Evolutionary conservation across 202 grass and related monocot species (phyloP).

Genomic region (Tripidium arundinaceum): DNA sequence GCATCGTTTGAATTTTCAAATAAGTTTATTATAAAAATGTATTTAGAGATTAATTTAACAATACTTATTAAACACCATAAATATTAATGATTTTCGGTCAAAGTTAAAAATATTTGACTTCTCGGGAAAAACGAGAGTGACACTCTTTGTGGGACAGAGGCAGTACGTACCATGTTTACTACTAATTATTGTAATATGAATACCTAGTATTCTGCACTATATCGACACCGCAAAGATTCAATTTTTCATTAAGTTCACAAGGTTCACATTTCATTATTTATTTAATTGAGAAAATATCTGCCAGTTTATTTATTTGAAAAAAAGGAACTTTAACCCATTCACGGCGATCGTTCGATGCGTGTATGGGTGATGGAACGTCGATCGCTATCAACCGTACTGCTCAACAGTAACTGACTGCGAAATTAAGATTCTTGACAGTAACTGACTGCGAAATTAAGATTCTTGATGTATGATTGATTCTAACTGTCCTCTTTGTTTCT

Average conservation of each 20-base stretch:
- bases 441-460: background rate
- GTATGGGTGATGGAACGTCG: background rate
- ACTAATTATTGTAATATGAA: too few species aligned
- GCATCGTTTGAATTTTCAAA: too few species aligned
- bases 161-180: background rate
- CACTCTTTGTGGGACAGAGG: too few species aligned
- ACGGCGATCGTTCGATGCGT: background rate
- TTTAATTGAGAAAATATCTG: too few species aligned
- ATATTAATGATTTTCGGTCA: background rate
- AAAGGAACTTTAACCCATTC: background rate
- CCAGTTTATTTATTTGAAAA: background rate
- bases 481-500: background rate
- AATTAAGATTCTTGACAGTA: background rate
- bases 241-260: background rate
- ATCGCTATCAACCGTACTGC: background rate
- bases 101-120: background rate
- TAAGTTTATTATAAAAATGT: too few species aligned
- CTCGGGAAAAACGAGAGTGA: too few species aligned
- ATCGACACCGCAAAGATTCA: too few species aligned
- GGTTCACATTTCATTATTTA: background rate
- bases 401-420: background rate
- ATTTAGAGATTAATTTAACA: too few species aligned
- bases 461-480: background rate
- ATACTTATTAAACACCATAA: too few species aligned
- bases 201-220: too few species aligned